These are phyloP conservation scores for Rubia balearica DNA, from an alignment of 305 asterid genomes.

Conservation along the genomic window DNA sequence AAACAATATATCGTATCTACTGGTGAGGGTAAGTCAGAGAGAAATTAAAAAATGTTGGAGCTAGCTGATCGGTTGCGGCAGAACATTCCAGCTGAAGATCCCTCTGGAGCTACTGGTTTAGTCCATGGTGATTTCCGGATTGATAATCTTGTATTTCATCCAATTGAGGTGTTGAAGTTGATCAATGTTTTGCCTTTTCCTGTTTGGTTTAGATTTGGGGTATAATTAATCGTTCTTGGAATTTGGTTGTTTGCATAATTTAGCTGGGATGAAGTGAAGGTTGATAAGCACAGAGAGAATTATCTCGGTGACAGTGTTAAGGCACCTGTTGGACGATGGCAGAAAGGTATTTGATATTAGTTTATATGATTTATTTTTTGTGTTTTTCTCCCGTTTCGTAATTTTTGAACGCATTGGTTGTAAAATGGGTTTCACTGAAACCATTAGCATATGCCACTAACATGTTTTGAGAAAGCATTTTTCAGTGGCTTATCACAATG, in stretches of 20 bases:
- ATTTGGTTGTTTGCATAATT: slow-evolving; percentile 54
- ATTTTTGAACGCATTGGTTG: no score
- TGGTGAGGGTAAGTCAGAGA: slow-evolving; percentile 69
- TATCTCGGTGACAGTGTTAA: slow-evolving; percentile 90
- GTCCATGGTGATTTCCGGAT: slow-evolving; percentile 96
- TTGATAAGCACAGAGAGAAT: slow-evolving; percentile 89
- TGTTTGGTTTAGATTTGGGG: neutral
- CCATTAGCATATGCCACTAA: no score
- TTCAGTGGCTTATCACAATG: no score
- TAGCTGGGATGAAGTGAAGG: slow-evolving; percentile 96
- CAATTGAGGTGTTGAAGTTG: slow-evolving; percentile 60
- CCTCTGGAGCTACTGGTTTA: slow-evolving; percentile 74
- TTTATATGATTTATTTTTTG: neutral
- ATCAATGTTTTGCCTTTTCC: neutral
- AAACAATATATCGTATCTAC: slow-evolving; percentile 80
- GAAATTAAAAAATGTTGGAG: slow-evolving; percentile 82
- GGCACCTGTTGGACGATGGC: slow-evolving; percentile 99
- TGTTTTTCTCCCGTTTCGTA: neutral
- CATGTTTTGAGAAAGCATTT: no score
- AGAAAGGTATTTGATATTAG: slow-evolving; percentile 55
- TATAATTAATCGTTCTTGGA: neutral
- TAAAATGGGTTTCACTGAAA: no score
- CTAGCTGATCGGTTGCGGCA: slow-evolving; percentile 73
- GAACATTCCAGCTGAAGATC: slow-evolving; percentile 80
- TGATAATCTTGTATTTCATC: slow-evolving; percentile 94